Percentiles rank a stretch among this genome's conserved stretches.
phyloP scores from a whole-genome alignment of 768 basidiomycete species.

The Candolleomyces efflorescens region DNA sequence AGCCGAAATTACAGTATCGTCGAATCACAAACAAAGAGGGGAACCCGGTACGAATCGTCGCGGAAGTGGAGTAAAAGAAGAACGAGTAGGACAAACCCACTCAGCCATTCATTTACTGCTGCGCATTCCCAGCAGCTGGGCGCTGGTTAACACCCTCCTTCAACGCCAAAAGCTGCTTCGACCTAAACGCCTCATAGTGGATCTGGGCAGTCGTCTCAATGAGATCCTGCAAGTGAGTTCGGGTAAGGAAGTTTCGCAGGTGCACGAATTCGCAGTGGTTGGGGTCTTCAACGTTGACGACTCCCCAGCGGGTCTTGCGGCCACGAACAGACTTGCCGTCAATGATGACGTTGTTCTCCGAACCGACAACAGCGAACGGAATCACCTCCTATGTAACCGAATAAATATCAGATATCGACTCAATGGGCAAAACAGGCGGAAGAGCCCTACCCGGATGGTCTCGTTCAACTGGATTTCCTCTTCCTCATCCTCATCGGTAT shows the following conservation, averaged over 20 bases:
- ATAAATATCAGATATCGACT: conserved; percentile 1
- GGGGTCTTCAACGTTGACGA: conserved; percentile 96
- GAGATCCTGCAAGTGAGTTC: conserved; percentile 96
- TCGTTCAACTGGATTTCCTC: conserved; percentile 91
- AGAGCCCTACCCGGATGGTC: conserved; percentile 69
- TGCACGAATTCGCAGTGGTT: conserved; percentile 98
- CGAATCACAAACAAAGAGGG: not conserved
- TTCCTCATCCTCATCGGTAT: conserved; percentile 92
- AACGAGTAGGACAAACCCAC: no score
- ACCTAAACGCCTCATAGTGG: conserved; percentile 99
- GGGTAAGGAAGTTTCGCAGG: conserved; percentile 94
- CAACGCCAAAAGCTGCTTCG: conserved; percentile 93
- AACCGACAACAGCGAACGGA: conserved; percentile 97
- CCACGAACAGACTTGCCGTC: conserved; percentile 95
- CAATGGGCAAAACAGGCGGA: not conserved
- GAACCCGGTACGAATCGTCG: not conserved
- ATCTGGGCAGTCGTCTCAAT: conserved; percentile 99
- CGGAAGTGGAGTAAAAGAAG: no score
- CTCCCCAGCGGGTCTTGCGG: conserved; percentile 97
- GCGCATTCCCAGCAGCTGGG: conserved; percentile 32
- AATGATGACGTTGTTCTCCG: conserved; percentile 91
- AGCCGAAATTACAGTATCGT: not conserved
- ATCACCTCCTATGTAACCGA: conserved; percentile 69
- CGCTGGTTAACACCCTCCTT: conserved; percentile 89
- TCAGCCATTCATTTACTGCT: conserved; percentile 21